phyloP scores from a whole-genome alignment of 805 yeast species.

The Sungouiella blattae region DNA sequence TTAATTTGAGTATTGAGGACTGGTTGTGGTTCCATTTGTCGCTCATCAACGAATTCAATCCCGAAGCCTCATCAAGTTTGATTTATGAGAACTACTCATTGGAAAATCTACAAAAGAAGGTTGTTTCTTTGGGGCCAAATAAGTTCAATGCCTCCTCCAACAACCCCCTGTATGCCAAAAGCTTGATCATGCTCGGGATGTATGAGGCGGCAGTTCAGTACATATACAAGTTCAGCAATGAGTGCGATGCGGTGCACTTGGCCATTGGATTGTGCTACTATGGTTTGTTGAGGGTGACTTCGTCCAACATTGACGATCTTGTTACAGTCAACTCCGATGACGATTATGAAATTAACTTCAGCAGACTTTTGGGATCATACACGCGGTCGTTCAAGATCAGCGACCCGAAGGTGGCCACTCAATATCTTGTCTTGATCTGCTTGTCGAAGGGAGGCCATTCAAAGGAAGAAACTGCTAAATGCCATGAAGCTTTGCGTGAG shows the following conservation, averaged over 20 bases:
- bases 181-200: constrained; percentile 70
- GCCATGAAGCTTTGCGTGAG: constrained; percentile 79
- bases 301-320: constrained; percentile 33
- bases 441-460: constrained; percentile 37
- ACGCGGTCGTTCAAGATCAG: constrained; percentile 78
- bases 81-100: constrained; percentile 70
- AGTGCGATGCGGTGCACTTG: constrained; percentile 85
- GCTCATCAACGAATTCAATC: constrained; percentile 55
- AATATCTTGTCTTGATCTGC: constrained; percentile 73
- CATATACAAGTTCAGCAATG: constrained; percentile 55
- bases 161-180: constrained; percentile 71
- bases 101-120: constrained; percentile 66
- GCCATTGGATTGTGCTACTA: constrained; percentile 77
- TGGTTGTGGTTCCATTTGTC: constrained; percentile 95
- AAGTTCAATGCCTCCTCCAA: constrained; percentile 64
- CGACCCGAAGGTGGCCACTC: constrained; percentile 90
- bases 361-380: constrained; percentile 72
- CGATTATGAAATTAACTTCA: constrained; percentile 44
- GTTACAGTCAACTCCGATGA: constrained; percentile 29
- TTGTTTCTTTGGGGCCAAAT: constrained; percentile 68
- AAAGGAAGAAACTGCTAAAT: constrained; percentile 48
- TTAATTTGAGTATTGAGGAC: constrained; percentile 81
- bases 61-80: constrained; percentile 30
- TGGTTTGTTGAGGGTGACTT: constrained; percentile 57
- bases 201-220: constrained; percentile 77